phyloP scores from a whole-genome alignment of 75 land plant genomes.

The Azolla pinnata region DNA sequence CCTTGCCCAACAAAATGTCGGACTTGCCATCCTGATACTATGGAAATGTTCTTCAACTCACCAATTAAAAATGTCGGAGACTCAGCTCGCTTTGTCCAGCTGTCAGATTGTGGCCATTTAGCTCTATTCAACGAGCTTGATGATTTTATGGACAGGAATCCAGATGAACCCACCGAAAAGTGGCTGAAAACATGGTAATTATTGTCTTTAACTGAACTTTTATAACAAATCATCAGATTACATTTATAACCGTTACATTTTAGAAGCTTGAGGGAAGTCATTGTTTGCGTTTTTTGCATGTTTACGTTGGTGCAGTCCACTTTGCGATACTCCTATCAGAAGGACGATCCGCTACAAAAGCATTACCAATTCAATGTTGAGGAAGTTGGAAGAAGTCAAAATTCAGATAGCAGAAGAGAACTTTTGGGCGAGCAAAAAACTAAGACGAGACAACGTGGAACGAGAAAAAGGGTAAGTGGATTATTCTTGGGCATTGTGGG shows the following conservation, averaged over 20 bases:
- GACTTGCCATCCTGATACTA: conserved; percentile 7
- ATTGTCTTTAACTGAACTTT: background rate
- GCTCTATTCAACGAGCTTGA: conserved; percentile 1
- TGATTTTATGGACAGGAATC: conserved; percentile 5
- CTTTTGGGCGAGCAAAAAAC: too few species aligned
- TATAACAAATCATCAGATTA: too few species aligned
- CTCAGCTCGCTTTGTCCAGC: conserved; percentile 5
- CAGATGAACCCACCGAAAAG: background rate
- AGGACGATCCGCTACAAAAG: conserved; percentile 2
- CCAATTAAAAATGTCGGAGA: background rate
- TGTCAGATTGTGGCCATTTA: conserved; percentile 12
- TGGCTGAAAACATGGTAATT: conserved; percentile 1
- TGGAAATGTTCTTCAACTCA: conserved; percentile 3
- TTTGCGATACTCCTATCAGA: conserved; percentile 6
- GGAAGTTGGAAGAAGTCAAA: conserved; percentile 4
- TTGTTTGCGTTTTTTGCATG: background rate
- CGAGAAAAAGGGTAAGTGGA: too few species aligned
- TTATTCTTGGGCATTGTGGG: too few species aligned
- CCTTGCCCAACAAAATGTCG: conserved; percentile 13
- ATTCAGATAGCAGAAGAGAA: too few species aligned
- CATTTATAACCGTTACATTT: too few species aligned
- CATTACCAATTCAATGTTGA: background rate
- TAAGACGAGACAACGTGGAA: too few species aligned
- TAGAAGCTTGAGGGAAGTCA: background rate
- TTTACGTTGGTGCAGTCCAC: conserved; percentile 6